phyloP scores from a whole-genome alignment of 2,329 filamentous ascomycete genomes.

The Alternaria longipes region DNA sequence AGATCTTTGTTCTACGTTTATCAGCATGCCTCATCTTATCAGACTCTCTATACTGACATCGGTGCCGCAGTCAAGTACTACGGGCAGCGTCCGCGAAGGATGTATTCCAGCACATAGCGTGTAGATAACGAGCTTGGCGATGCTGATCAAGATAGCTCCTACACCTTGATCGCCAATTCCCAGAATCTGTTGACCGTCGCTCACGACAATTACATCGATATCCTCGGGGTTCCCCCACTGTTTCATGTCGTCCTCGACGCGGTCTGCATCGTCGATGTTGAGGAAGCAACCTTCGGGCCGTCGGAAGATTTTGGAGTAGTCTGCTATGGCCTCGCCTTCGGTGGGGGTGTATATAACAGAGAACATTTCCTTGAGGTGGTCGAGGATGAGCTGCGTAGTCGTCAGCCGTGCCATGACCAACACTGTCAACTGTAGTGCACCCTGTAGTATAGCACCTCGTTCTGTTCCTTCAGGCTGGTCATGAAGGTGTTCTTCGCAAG shows the following conservation, averaged over 20 bases:
- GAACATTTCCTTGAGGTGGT: constrained; percentile 88
- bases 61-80: constrained; percentile 86
- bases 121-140: constrained; percentile 83
- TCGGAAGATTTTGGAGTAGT: constrained; percentile 81
- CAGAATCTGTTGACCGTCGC: constrained; percentile 77
- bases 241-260: constrained; percentile 71
- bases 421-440: constrained; percentile 52
- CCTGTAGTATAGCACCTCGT: constrained; percentile 81
- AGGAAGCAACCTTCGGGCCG: constrained; percentile 83
- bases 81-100: constrained; percentile 78
- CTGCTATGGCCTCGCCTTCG: constrained; percentile 86
- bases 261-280: constrained; percentile 73
- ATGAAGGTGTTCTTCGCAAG: constrained; percentile 89
- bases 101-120: constrained; percentile 89
- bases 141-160: constrained; percentile 82
- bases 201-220: constrained; percentile 88
- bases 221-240: constrained; percentile 76
- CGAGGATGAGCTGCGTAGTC: constrained; percentile 69
- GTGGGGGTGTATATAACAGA: constrained; percentile 91
- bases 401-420: constrained; percentile 10
- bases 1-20: constrained; percentile 69
- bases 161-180: constrained; percentile 91
- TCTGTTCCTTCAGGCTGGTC: constrained; percentile 85
- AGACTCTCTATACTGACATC: constrained; percentile 57
- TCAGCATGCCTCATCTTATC: constrained; percentile 12